A percentile compares a stretch with the other conserved stretches of the same genome.
Evolutionary conservation across 257 asterid genomes (phyloP).

Genomic region (Petunia secreta): DNA sequence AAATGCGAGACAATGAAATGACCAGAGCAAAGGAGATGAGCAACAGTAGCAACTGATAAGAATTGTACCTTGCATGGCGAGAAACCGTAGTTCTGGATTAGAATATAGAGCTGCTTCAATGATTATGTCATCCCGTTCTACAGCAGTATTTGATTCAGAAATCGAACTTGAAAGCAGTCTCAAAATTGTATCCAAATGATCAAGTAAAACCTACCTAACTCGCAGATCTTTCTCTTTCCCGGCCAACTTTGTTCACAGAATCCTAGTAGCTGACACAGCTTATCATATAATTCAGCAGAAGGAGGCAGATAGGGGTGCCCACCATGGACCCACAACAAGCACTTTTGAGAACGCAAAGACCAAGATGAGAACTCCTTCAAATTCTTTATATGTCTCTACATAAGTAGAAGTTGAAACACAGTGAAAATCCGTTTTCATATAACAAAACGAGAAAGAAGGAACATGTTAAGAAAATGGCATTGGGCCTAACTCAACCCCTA

Average conservation of each 20-base stretch:
- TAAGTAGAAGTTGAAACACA: background rate
- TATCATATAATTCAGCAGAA: slow-evolving; percentile 62
- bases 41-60: slow-evolving; percentile 21
- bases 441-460: background rate
- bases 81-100: slow-evolving; percentile 63
- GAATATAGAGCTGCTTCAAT: slow-evolving; percentile 59
- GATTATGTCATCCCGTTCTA: slow-evolving; percentile 42
- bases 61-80: slow-evolving; percentile 68
- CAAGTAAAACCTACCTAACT: slow-evolving; percentile 45
- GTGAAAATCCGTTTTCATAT: background rate
- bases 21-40: background rate
- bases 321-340: slow-evolving; percentile 86
- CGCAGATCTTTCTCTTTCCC: slow-evolving; percentile 41
- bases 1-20: slow-evolving; percentile 10
- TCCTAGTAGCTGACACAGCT: slow-evolving; percentile 55
- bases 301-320: slow-evolving; percentile 86
- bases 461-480: background rate
- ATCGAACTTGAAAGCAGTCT: slow-evolving; percentile 18
- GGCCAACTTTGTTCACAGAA: slow-evolving; percentile 76
- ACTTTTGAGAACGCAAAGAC: slow-evolving; percentile 54
- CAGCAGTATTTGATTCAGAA: slow-evolving; percentile 31
- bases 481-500: too few relatives aligned
- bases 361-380: slow-evolving; percentile 44
- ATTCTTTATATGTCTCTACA: slow-evolving; percentile 53
- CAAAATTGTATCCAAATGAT: slow-evolving; percentile 1